Base-by-base conservation (phyloP, 2,329 filamentous ascomycete species). In the Fonsecaea monophora region DNA sequence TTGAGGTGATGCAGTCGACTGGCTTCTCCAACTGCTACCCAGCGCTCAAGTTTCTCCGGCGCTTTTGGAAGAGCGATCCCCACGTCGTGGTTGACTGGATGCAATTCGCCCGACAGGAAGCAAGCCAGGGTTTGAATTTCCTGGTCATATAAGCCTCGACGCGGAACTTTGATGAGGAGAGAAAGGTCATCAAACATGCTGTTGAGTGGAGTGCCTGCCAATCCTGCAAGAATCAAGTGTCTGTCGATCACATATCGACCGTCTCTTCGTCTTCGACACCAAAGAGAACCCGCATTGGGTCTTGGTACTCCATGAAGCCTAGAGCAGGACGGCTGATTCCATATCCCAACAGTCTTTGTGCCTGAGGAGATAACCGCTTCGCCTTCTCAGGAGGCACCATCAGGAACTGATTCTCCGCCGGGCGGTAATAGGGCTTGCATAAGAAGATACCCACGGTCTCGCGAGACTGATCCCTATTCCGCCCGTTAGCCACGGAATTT, bases 261-360 rank as follows among this genome's bases (percentile, higher is more conserved):
- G 78, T 79, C 56, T 79, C 77, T 54, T 77, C 75, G 60, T 79
- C 78, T 25, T 70, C 68, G 3, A 70, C 68, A 10, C 68, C 68
- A 63, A 68, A 70, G 37, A 71, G 61, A n/a, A 67, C 67, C 37
- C 66, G 59, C 69, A 71, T 71, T 15, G 73, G 74, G 56, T 72
- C 69, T 53, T 71, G 66, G 42, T 73, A 68, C n/a, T 73, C 62
- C 35, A 72, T 66, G 42, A 71, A 73, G 5, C 71, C 71, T 4
- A 73, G 53, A 34, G 69, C 65, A 30, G 71, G 71, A 18, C 57
- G 69, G 45, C 68, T 70, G 53, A 74, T 66, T 6, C 68, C 68
- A 56, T 75, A 75, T 48, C 74, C 74, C 12, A 75, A 61, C 12
- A 74, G 45, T 62, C 71, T 70, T 35, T 71, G 73, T 48, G 71